Conservation (phyloP, 257 asterid species). For the Linderniella brevidens region DNA sequence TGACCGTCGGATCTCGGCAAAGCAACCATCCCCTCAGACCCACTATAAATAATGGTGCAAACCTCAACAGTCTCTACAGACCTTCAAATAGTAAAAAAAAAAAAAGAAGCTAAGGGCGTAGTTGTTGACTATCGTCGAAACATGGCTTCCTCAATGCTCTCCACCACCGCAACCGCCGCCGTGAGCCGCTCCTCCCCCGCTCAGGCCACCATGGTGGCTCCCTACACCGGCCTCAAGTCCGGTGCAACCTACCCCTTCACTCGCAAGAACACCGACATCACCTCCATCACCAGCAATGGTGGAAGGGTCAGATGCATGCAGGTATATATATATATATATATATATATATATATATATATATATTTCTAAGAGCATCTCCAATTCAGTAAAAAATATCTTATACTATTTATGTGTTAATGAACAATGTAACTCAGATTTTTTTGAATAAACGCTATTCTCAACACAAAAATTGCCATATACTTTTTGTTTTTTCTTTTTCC, state of each 20-base stretch:
- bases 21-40: too few relatives aligned
- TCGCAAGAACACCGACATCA: slow-evolving; percentile 20
- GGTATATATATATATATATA: slow-evolving; percentile 6
- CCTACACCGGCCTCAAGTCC: slow-evolving; percentile 30
- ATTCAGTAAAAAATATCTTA: too few relatives aligned
- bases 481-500: too few relatives aligned
- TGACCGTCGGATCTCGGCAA: too few relatives aligned
- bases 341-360: not conserved
- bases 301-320: slow-evolving; percentile 27
- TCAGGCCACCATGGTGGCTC: slow-evolving; percentile 28
- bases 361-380: too few relatives aligned
- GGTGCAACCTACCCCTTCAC: slow-evolving; percentile 15
- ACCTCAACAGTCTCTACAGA: not conserved
- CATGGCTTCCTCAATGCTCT: slow-evolving; percentile 6
- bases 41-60: too few relatives aligned
- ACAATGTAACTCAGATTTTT: too few relatives aligned
- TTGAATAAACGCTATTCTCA: too few relatives aligned
- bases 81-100: not conserved
- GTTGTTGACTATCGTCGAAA: too few relatives aligned
- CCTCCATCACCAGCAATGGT: slow-evolving; percentile 23
- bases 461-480: too few relatives aligned
- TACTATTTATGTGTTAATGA: too few relatives aligned
- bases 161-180: slow-evolving; percentile 15
- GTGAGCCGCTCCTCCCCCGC: slow-evolving; percentile 10
- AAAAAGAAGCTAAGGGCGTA: not conserved